Percentiles rank a stretch among this genome's conserved stretches.
phyloP scores from a whole-genome alignment of 2,329 filamentous ascomycete species.

The Fusarium sp. region DNA sequence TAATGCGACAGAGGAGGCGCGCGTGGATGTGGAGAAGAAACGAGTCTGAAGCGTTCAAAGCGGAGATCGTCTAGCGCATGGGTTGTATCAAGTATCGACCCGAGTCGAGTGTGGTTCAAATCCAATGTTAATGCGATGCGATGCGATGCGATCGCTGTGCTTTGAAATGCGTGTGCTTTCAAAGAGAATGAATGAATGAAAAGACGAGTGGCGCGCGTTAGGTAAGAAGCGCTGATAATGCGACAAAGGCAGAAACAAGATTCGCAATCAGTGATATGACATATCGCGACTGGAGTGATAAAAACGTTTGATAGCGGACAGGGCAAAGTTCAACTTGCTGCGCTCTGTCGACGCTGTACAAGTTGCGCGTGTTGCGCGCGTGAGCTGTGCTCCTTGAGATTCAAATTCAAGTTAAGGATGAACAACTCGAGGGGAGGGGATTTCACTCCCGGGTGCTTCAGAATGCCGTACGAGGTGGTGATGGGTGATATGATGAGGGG shows the following conservation, averaged over 20 bases:
- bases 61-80: conserved; percentile 28
- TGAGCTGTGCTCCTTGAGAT: conserved; percentile 8
- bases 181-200: conserved; percentile 2
- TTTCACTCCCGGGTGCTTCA: background rate
- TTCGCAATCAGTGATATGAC: conserved; percentile 2
- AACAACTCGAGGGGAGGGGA: background rate
- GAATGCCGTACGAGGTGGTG: conserved; percentile 9
- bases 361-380: conserved; percentile 17
- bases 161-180: conserved; percentile 10
- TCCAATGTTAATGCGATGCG: conserved; percentile 27
- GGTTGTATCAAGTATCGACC: conserved; percentile 23
- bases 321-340: conserved; percentile 10
- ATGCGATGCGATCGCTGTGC: conserved; percentile 20
- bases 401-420: background rate
- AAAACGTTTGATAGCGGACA: background rate
- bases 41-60: conserved; percentile 36
- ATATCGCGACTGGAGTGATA: conserved; percentile 13
- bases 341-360: conserved; percentile 13
- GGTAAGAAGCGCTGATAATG: background rate
- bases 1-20: conserved; percentile 41
- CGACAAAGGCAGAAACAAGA: background rate
- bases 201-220: background rate
- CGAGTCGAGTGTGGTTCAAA: conserved; percentile 27
- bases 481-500: conserved; percentile 1
- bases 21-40: conserved; percentile 42